These are phyloP conservation scores for Sphaerulina musiva DNA, from an alignment of 2,329 filamentous ascomycete genomes.

Conservation along the genomic window DNA sequence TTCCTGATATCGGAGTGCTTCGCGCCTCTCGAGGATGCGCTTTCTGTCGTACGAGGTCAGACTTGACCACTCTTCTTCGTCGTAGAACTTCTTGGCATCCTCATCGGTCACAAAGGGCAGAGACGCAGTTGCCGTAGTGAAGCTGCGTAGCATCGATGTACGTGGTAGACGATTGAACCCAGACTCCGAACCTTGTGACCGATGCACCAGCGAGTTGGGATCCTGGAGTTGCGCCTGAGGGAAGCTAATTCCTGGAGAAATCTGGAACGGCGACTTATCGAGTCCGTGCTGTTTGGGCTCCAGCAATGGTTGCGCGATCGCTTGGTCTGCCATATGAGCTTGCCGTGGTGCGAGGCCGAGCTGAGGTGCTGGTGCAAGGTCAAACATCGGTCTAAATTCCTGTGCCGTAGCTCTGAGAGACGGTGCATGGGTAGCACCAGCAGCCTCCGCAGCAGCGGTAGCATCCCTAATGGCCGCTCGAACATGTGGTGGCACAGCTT, in stretches of 20 bases:
- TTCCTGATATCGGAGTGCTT: neutral
- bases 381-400: constrained; percentile 23
- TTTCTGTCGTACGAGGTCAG: constrained; percentile 3
- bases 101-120: neutral
- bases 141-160: neutral
- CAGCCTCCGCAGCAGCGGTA: constrained; percentile 1
- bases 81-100: constrained; percentile 7
- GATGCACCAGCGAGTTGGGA: neutral
- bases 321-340: neutral
- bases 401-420: constrained; percentile 25
- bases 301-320: neutral
- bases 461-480: constrained; percentile 8
- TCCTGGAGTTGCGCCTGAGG: neutral
- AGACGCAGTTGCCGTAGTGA: neutral
- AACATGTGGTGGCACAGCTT: constrained; percentile 11
- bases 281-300: neutral
- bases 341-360: neutral
- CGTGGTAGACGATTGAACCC: constrained; percentile 9
- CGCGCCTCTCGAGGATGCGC: constrained; percentile 3
- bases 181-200: constrained; percentile 1
- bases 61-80: constrained; percentile 7
- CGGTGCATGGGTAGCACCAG: neutral
- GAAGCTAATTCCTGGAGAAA: neutral
- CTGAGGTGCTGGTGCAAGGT: neutral
- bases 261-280: neutral